These are phyloP conservation scores for Emmonsiellopsis sp. DNA, from an alignment of 2,329 filamentous ascomycete genomes.

Conservation along the genomic window DNA sequence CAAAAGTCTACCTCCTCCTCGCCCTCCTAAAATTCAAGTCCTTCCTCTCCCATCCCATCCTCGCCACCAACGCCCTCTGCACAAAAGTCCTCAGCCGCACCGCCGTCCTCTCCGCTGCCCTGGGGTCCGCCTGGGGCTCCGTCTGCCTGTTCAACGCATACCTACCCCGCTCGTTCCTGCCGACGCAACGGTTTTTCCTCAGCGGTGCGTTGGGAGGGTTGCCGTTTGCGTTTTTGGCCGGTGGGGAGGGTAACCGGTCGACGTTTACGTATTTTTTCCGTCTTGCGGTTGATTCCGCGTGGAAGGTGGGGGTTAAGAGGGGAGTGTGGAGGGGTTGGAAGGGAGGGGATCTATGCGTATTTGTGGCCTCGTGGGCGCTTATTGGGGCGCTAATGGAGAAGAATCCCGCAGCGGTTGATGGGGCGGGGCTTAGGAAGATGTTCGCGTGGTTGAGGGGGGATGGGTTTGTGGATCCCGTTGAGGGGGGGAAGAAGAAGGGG, in stretches of 20 bases:
- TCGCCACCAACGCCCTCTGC: constrained; percentile 56
- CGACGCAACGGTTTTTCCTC: constrained; percentile 81
- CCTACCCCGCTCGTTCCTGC: constrained; percentile 63
- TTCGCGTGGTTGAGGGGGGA: constrained; percentile 66
- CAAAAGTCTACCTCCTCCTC: constrained; percentile 58
- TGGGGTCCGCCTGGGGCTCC: constrained; percentile 78
- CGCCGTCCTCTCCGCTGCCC: constrained; percentile 69
- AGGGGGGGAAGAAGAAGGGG: constrained; percentile 33
- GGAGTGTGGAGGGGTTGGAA: constrained; percentile 76
- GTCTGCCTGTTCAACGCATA: constrained; percentile 81
- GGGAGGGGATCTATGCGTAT: constrained; percentile 75
- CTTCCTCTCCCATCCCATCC: constrained; percentile 60
- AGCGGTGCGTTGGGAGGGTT: constrained; percentile 77
- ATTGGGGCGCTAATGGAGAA: constrained; percentile 70
- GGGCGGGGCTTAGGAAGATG: constrained; percentile 58
- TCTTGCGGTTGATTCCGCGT: constrained; percentile 69
- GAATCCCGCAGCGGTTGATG: constrained; percentile 57
- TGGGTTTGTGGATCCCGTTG: constrained; percentile 60
- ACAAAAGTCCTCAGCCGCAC: constrained; percentile 63
- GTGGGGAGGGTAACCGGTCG: constrained; percentile 40
- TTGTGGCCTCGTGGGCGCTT: constrained; percentile 68
- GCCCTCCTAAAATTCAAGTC: constrained; percentile 58
- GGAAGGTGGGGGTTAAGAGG: constrained; percentile 89
- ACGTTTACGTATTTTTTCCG: constrained; percentile 68
- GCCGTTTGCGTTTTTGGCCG: constrained; percentile 61